Evolutionary conservation across 2,329 filamentous ascomycete species (phyloP), one percentile per base, ranked within the genome.

Genomic region (Colletotrichum incanum): DNA sequence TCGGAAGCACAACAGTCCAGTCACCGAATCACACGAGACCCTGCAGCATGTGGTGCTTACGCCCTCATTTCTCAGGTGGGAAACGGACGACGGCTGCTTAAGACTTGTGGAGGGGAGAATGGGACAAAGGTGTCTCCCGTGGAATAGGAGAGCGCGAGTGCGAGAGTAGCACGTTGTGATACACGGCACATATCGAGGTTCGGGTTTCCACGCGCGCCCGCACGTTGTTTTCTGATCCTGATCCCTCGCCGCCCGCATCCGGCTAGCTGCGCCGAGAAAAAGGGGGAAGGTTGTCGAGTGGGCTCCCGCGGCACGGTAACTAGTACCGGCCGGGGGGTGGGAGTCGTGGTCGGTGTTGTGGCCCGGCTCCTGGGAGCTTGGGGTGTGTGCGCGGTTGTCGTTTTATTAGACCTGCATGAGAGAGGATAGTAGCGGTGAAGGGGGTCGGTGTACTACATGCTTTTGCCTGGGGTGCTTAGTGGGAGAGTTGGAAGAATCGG

Each of bases 341-440:
- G 28, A 50, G 39, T 47, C 26, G 49, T 63, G 66, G 45, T 50
- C 18, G n/a, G 23, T 52, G 23, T 52, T 31, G 45, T 54, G 63
- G 50, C 34, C 68, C 60, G 59, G 54, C 31, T 60, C 39, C 28
- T 67, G 45, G 63, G 47, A 52, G 60, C 47, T 52, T 37, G 60
- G 60, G 60, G 60, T 50, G 34, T 54, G 58, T 14, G 60, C 18
- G 54, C 34, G 12, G n/a, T 2, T 41, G n/a, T 23, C 37, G 47
- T 54, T 72, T n/a, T 28, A 47, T 47, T 52, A 39, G n/a, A 69
- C 59, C 69, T 69, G 68, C 68, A 71, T 71, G 52, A 31, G 43
- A 39, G 49, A 43, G 56, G 47, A 67, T 55, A 66, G 54, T 71
- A 68, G 68, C 68, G 68, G 68, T 71, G 68, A 71, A 71, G 59